Percentiles rank a stretch among this genome's conserved stretches.
These are phyloP conservation scores for Heterobasidion annosum DNA, from an alignment of 1,284 basidiomycete species.

Conservation along the genomic window DNA sequence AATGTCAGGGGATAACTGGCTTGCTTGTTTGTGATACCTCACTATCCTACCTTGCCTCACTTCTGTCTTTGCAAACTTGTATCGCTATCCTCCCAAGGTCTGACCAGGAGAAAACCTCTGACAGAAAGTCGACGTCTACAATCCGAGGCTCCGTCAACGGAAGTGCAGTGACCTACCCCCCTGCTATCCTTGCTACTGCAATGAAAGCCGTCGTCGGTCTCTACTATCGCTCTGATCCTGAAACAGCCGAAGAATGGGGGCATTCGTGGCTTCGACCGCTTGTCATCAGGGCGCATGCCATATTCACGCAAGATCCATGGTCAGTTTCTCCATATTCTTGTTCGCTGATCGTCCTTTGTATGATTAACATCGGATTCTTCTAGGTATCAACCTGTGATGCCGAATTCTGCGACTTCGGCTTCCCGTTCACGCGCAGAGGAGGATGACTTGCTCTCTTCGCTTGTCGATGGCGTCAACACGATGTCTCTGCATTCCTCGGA, in stretches of 20 bases:
- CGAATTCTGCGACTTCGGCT: too few species aligned
- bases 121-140: neutral
- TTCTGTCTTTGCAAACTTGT: neutral
- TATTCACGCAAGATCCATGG: conserved; percentile 12
- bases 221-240: conserved; percentile 15
- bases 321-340: conserved; percentile 1
- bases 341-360: neutral
- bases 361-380: neutral
- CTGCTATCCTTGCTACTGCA: conserved; percentile 14
- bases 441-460: neutral
- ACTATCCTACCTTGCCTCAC: neutral
- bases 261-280: conserved; percentile 14
- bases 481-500: neutral
- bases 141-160: neutral
- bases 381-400: conserved; percentile 1
- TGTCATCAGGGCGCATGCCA: conserved; percentile 15
- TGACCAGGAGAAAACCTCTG: neutral
- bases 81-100: neutral
- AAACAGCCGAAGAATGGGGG: conserved; percentile 17
- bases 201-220: conserved; percentile 20
- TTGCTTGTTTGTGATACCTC: neutral
- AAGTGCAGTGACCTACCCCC: conserved; percentile 6
- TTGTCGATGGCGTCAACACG: neutral
- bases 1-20: neutral
- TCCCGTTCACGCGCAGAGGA: neutral